phyloP scores from a whole-genome alignment of 148 eudicot species.

The Tetragonia tetragonoides region DNA sequence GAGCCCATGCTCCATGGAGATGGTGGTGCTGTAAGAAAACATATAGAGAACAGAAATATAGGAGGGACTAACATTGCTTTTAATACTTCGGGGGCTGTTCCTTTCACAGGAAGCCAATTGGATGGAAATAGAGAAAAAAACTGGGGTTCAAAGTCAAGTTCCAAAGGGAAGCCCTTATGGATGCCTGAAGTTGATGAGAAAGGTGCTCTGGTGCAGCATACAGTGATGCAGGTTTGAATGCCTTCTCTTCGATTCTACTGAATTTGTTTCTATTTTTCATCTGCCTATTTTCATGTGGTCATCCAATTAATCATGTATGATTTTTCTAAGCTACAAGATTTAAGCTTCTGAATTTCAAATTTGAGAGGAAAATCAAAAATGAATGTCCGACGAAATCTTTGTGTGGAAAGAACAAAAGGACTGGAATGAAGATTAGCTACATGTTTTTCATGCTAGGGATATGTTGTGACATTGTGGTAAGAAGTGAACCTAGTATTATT shows the following conservation, averaged over 20 bases:
- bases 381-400: background rate
- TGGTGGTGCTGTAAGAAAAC: constrained; percentile 16
- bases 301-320: background rate
- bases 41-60: constrained; percentile 6
- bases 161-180: constrained; percentile 29
- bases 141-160: background rate
- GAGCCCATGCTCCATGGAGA: constrained; percentile 16
- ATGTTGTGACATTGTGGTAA: background rate
- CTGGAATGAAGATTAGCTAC: background rate
- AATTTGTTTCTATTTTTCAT: background rate
- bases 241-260: background rate
- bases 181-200: constrained; percentile 28
- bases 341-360: background rate
- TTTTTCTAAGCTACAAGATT: background rate
- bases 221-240: constrained; percentile 23
- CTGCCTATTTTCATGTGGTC: background rate
- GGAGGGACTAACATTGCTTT: constrained; percentile 25
- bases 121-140: constrained; percentile 37
- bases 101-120: constrained; percentile 20
- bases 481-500: background rate
- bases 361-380: background rate
- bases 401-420: background rate
- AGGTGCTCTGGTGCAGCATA: constrained; percentile 15
- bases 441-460: background rate
- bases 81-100: constrained; percentile 11